Evolutionary conservation across 768 basidiomycete species (phyloP).

Genomic region (Agaricus sinodeliciosus): DNA sequence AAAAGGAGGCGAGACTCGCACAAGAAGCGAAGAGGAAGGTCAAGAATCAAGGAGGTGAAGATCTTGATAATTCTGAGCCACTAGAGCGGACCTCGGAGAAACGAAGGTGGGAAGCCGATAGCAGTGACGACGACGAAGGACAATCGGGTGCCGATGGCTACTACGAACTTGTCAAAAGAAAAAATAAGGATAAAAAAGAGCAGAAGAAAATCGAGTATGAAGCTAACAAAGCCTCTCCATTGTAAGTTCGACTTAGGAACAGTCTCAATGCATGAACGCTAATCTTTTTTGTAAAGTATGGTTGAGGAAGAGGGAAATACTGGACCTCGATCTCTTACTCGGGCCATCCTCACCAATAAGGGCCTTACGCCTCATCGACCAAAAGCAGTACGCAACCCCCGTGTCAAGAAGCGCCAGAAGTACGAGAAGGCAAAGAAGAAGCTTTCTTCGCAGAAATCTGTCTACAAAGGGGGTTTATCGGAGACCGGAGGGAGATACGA

Average conservation of each 20-base stretch:
- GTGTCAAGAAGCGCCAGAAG: constrained; percentile 92
- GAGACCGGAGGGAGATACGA: constrained; percentile 69
- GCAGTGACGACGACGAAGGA: constrained; percentile 32
- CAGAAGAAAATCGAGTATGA: constrained; percentile 83
- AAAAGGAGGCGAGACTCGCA: constrained; percentile 47
- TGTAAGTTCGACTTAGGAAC: constrained; percentile 34
- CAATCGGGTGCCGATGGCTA: constrained; percentile 64
- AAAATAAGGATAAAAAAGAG: constrained; percentile 64
- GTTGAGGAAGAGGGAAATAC: constrained; percentile 24
- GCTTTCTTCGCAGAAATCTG: constrained; percentile 79
- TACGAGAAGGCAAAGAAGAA: constrained; percentile 96
- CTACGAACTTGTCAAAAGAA: constrained; percentile 83
- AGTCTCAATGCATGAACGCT: constrained; percentile 6
- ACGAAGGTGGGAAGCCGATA: constrained; percentile 28
- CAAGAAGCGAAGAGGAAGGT: constrained; percentile 45
- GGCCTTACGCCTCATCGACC: constrained; percentile 88
- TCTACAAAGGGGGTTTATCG: constrained; percentile 85
- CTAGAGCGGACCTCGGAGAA: constrained; percentile 33
- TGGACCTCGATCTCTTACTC: constrained; percentile 85
- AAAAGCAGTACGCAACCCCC: constrained; percentile 90
- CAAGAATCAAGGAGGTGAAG: constrained; percentile 52
- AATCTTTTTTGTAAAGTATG: constrained; percentile 4
- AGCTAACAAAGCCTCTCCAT: constrained; percentile 42
- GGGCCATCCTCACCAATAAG: constrained; percentile 89
- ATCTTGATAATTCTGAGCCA: constrained; percentile 51